A percentile compares a stretch with the other conserved stretches of the same genome.
These are phyloP conservation scores for Euptelea pleiosperma DNA, from an alignment of 164 flowering plant species.

Conservation along the genomic window DNA sequence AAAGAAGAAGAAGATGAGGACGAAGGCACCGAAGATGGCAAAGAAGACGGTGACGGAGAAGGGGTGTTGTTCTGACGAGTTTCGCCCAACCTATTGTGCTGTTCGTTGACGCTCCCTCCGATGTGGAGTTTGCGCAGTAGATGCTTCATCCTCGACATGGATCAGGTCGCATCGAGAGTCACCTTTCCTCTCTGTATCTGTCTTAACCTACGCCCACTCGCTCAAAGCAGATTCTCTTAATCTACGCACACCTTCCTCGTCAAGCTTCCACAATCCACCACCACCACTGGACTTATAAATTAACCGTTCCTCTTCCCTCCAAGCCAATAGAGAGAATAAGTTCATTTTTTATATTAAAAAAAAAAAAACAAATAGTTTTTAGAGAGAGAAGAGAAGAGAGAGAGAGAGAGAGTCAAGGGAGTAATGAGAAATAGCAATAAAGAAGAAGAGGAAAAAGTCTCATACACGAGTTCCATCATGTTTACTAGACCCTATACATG, in stretches of 20 bases:
- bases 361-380: too few relatives aligned
- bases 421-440: too few relatives aligned
- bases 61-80: constrained; percentile 21
- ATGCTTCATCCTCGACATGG: constrained; percentile 84
- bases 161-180: constrained; percentile 23
- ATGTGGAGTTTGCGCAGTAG: constrained; percentile 80
- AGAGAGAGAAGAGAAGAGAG: too few relatives aligned
- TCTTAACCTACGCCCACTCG: constrained; percentile 30
- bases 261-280: constrained; percentile 19
- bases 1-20: constrained; percentile 18
- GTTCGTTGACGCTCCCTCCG: constrained; percentile 46
- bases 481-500: too few relatives aligned
- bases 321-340: too few relatives aligned
- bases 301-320: constrained; percentile 37
- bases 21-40: constrained; percentile 8
- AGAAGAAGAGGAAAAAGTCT: too few relatives aligned
- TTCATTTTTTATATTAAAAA: too few relatives aligned
- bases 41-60: constrained; percentile 24
- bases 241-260: constrained; percentile 40
- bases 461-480: too few relatives aligned
- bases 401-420: too few relatives aligned
- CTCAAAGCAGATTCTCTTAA: constrained; percentile 31
- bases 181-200: background rate
- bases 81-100: constrained; percentile 27
- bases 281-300: constrained; percentile 27